These are phyloP conservation scores for Russula ochroleuca DNA, from an alignment of 768 basidiomycete genomes.

Conservation along the genomic window DNA sequence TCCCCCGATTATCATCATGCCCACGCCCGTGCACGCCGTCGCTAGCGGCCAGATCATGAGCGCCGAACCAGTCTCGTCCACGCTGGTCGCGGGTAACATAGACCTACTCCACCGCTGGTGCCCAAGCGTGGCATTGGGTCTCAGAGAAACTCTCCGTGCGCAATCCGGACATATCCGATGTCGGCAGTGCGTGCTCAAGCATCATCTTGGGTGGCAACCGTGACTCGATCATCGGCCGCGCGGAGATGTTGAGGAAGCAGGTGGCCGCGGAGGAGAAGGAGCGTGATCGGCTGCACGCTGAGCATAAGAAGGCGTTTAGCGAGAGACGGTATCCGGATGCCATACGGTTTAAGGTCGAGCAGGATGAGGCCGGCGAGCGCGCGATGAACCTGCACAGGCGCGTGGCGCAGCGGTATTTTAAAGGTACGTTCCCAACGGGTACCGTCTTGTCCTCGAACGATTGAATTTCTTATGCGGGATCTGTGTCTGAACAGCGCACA, in stretches of 20 bases:
- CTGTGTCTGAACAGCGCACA: too few relatives aligned
- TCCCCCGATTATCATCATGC: conserved; percentile 22
- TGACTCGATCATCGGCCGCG: conserved; percentile 30
- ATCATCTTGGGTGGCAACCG: conserved; percentile 32
- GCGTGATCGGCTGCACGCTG: conserved; percentile 28
- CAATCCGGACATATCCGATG: conserved; percentile 19
- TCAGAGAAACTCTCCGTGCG: conserved; percentile 19
- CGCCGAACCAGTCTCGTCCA: conserved; percentile 9
- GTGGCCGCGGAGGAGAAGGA: conserved; percentile 32
- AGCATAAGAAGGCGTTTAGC: conserved; percentile 30
- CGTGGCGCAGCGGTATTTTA: conserved; percentile 36
- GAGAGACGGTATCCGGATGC: conserved; percentile 30
- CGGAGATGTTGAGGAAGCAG: conserved; percentile 33
- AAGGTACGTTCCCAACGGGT: conserved; percentile 29
- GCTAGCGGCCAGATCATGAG: not conserved
- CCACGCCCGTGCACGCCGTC: not conserved
- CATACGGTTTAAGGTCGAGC: conserved; percentile 33
- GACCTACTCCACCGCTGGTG: conserved; percentile 21
- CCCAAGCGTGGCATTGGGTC: conserved; percentile 2
- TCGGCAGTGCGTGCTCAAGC: conserved; percentile 27
- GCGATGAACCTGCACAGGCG: conserved; percentile 34
- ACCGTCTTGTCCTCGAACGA: not conserved
- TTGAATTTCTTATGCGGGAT: not conserved
- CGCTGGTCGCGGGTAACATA: conserved; percentile 16
- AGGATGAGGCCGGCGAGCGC: conserved; percentile 32